Percentiles rank a stretch among this genome's conserved stretches.
phyloP scores from a whole-genome alignment of 768 basidiomycete species.

The Inosperma sp. region DNA sequence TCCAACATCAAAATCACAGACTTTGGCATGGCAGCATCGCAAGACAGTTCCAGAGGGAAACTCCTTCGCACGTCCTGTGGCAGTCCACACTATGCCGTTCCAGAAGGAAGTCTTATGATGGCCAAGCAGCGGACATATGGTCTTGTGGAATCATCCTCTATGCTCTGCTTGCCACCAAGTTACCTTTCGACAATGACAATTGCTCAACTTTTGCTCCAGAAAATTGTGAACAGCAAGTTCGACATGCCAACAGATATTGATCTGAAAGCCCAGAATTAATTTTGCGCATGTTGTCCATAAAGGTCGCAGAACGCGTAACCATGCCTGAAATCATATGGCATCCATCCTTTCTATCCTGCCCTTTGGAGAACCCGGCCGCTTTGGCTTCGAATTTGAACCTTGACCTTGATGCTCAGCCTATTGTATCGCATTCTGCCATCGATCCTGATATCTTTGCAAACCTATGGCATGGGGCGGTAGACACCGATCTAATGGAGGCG shows the following conservation, averaged over 20 bases:
- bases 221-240: conserved; percentile 70
- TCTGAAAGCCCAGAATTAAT: conserved; percentile 72
- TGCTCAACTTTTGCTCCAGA: conserved; percentile 69
- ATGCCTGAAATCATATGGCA: conserved; percentile 77
- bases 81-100: conserved; percentile 92
- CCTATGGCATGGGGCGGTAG: conserved; percentile 82
- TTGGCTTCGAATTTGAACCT: conserved; percentile 50
- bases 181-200: conserved; percentile 95
- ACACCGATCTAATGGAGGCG: conserved; percentile 66
- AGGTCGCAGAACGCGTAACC: conserved; percentile 71
- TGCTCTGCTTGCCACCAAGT: conserved; percentile 76
- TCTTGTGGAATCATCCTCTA: conserved; percentile 93
- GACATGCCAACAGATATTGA: conserved; percentile 72
- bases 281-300: conserved; percentile 71
- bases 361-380: conserved; percentile 38
- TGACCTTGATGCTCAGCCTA: conserved; percentile 63
- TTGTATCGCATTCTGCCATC: conserved; percentile 59
- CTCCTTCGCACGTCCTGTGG: conserved; percentile 83
- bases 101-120: conserved; percentile 82
- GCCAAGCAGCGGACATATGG: conserved; percentile 91
- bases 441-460: conserved; percentile 90
- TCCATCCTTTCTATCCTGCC: conserved; percentile 66
- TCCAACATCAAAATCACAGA: conserved; percentile 93
- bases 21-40: conserved; percentile 97
- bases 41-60: conserved; percentile 46